Evolutionary conservation across 305 asterid species (phyloP).

Genomic region (Fraxinus greggii): DNA sequence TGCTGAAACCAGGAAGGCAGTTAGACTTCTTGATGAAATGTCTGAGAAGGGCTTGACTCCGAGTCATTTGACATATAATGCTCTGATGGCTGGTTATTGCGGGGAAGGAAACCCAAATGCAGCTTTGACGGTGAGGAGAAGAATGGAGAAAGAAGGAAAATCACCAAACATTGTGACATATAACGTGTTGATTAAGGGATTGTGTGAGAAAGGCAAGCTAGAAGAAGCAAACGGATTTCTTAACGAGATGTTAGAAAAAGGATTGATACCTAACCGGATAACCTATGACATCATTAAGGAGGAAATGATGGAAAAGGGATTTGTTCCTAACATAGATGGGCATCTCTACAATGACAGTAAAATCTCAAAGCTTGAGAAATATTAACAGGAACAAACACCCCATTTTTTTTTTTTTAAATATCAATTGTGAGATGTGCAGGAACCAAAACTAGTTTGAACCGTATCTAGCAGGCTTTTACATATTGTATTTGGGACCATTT

Average conservation of each 20-base stretch:
- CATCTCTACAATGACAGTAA: conserved; percentile 54
- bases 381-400: not conserved
- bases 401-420: not conserved
- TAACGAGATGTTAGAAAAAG: conserved; percentile 93
- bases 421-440: conserved; percentile 3
- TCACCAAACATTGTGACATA: conserved; percentile 69
- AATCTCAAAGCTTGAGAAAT: conserved; percentile 24
- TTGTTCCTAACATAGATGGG: conserved; percentile 76
- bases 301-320: conserved; percentile 85
- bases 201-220: conserved; percentile 52
- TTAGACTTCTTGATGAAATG: conserved; percentile 71
- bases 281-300: conserved; percentile 73
- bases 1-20: conserved; percentile 61
- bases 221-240: conserved; percentile 70
- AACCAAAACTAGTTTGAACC: not conserved
- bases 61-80: conserved; percentile 68
- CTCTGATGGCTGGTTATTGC: conserved; percentile 67
- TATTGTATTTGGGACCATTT: not conserved
- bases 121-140: conserved; percentile 61
- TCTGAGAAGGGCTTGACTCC: conserved; percentile 53
- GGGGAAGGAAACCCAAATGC: conserved; percentile 59
- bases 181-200: conserved; percentile 73
- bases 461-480: not conserved
- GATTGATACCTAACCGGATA: conserved; percentile 63
- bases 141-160: conserved; percentile 84